Evolutionary conservation across 805 yeast species (phyloP).

Genomic region (Metschnikowia continentalis): DNA sequence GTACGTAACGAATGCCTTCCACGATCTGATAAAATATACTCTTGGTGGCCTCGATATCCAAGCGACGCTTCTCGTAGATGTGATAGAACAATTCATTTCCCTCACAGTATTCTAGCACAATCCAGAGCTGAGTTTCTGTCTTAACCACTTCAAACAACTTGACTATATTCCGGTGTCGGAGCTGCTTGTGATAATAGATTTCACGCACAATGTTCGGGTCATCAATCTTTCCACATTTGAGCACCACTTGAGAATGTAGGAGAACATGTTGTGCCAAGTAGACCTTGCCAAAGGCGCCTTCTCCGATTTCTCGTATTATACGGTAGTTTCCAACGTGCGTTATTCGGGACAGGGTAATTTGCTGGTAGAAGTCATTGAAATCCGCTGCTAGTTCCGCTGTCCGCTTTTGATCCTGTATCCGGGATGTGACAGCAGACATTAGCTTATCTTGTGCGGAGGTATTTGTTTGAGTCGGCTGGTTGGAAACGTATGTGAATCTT

Average conservation of each 20-base stretch:
- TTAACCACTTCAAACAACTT: conserved; percentile 80
- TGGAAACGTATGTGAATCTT: not conserved
- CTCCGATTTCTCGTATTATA: conserved; percentile 73
- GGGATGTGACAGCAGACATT: conserved; percentile 14
- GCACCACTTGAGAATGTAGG: conserved; percentile 68
- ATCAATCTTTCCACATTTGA: conserved; percentile 71
- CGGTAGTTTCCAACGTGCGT: conserved; percentile 77
- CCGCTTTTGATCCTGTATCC: conserved; percentile 33
- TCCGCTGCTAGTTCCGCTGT: conserved; percentile 58
- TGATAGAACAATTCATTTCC: conserved; percentile 73
- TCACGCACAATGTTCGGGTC: conserved; percentile 90
- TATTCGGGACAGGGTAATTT: conserved; percentile 43
- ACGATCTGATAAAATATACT: conserved; percentile 60
- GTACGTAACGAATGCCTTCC: conserved; percentile 69
- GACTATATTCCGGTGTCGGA: conserved; percentile 79
- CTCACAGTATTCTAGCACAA: conserved; percentile 87
- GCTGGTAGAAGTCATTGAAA: conserved; percentile 53
- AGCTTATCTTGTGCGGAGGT: conserved; percentile 2
- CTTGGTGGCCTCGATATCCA: conserved; percentile 49
- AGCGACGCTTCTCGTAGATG: conserved; percentile 48
- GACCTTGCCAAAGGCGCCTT: conserved; percentile 90
- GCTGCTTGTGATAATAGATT: conserved; percentile 80
- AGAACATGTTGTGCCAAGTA: conserved; percentile 77
- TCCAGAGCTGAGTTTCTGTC: conserved; percentile 76
- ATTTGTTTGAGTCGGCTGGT: not conserved